Base-by-base conservation (phyloP, 208 protist genomes). In the Naegleria fowleri region DNA sequence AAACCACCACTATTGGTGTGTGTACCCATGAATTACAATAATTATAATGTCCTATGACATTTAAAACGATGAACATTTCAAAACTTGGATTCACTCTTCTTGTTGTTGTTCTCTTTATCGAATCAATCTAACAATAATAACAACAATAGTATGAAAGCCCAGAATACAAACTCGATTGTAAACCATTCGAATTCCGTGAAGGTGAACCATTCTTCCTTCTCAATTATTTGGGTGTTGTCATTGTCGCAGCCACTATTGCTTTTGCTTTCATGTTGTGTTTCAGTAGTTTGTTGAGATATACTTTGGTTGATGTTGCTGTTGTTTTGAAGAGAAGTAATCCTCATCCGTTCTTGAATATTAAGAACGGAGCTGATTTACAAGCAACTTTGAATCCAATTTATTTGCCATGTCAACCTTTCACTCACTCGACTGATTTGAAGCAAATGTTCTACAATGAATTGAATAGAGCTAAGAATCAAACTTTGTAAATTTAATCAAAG, bases 281-380 rank as follows among this genome's bases (percentile, higher is more conserved):
- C 79, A 43, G 9, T 25, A 22, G 13, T 16, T 33, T 85, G 13
- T 3, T 25, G 7, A 22, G 79, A 11, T 85, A 85, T 85, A 85
- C 79, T 85, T 43, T 85, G 5, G 9, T 43, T 19, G 79, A 85
- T 43, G 19, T 16, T 43, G 36, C 38, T 43, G n/a, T 43, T 25
- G 11, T 13, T 39, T 4, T 85, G 6, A 43, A 22, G 7, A 39
- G 79, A 43, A 36, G 3, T 36, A 86, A 86, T 29, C 83, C 83
- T 43, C 29, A 86, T 86, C 83, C 83, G 16, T 86, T 86, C 83
- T 48, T 86, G n/a, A 43, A 86, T 29, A 43, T 86, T 22, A 39
- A 48, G 33, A 86, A 40, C 25, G 83, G 83, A 43, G 25, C 29
- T 38, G 83, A 86, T 33, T 13, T 48, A 4, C 7, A 48, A 13